Percentiles rank a stretch among this genome's conserved stretches.
Evolutionary conservation across 2,329 filamentous ascomycete species (phyloP).

Genomic region (Trichophyton schoenleinii): DNA sequence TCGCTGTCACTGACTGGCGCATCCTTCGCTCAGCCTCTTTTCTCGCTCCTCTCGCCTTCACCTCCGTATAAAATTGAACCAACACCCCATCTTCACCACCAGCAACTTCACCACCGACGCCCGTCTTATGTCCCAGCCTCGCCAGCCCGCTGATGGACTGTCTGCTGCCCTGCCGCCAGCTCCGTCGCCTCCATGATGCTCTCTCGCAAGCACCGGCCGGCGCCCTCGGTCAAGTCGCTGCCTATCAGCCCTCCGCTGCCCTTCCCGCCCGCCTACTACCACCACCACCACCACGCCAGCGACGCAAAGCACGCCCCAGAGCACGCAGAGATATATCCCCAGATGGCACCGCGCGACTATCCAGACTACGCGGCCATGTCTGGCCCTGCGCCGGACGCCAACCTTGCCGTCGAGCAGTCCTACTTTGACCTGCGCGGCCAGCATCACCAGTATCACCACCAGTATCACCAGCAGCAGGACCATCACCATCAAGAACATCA

Average conservation of each 20-base stretch:
- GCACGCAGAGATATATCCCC: not conserved
- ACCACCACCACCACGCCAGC: not conserved
- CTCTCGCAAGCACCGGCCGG: not conserved
- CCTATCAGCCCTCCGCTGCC: not conserved
- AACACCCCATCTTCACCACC: not conserved
- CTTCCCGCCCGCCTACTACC: not conserved
- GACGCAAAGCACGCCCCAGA: not conserved
- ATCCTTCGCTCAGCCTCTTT: not conserved
- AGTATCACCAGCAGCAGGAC: not conserved
- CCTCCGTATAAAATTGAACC: not conserved
- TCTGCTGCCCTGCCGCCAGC: not conserved
- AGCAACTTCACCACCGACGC: not conserved
- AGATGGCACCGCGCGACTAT: not conserved
- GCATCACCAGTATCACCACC: not conserved
- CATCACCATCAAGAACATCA: not conserved
- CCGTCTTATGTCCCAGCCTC: not conserved
- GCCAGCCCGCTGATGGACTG: not conserved
- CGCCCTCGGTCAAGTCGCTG: not conserved
- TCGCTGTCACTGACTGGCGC: not conserved
- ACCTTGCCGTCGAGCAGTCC: not conserved
- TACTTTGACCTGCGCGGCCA: not conserved
- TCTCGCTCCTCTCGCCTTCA: not conserved
- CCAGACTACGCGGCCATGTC: not conserved
- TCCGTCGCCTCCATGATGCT: not conserved
- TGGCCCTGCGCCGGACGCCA: not conserved